A percentile compares a stretch with the other conserved stretches of the same genome.
Conservation (phyloP, 1,284 basidiomycete species). For the Cystobasidium pallidum region DNA sequence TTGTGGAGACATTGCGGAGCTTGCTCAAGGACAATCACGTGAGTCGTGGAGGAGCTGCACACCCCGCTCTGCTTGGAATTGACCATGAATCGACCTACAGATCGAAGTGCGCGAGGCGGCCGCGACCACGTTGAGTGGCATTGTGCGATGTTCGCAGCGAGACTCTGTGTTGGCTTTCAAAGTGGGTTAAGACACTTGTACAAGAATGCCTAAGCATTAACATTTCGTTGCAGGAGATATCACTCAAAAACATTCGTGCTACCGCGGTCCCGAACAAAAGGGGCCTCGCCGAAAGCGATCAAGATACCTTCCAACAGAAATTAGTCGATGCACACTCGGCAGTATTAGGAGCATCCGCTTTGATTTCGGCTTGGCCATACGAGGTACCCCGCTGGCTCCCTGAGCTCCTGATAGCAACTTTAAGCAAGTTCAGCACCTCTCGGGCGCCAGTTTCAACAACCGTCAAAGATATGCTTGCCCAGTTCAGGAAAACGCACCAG, state of each 20-base stretch:
- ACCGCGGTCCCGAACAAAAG: constrained; percentile 71
- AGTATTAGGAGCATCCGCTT: constrained; percentile 53
- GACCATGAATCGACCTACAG: not conserved
- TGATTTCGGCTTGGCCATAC: constrained; percentile 40
- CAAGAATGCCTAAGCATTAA: not conserved
- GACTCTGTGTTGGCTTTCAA: constrained; percentile 83
- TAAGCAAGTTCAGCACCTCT: constrained; percentile 81
- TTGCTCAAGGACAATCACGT: constrained; percentile 83
- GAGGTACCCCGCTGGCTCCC: constrained; percentile 82
- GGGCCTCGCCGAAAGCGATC: constrained; percentile 61
- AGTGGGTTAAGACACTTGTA: constrained; percentile 59
- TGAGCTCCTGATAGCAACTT: constrained; percentile 74
- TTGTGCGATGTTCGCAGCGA: constrained; percentile 90
- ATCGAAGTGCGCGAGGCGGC: constrained; percentile 93
- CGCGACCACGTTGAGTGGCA: constrained; percentile 82
- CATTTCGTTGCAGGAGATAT: constrained; percentile 67
- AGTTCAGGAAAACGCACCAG: constrained; percentile 56
- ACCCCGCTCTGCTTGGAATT: not conserved
- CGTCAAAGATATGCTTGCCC: constrained; percentile 49
- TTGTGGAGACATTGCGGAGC: constrained; percentile 64
- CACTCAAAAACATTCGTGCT: constrained; percentile 68
- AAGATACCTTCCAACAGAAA: constrained; percentile 71
- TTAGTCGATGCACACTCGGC: constrained; percentile 73
- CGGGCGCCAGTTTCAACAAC: constrained; percentile 75
- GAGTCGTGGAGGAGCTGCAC: not conserved